Conservation (phyloP, 129 eudicot species). For the Tagetes patula region DNA sequence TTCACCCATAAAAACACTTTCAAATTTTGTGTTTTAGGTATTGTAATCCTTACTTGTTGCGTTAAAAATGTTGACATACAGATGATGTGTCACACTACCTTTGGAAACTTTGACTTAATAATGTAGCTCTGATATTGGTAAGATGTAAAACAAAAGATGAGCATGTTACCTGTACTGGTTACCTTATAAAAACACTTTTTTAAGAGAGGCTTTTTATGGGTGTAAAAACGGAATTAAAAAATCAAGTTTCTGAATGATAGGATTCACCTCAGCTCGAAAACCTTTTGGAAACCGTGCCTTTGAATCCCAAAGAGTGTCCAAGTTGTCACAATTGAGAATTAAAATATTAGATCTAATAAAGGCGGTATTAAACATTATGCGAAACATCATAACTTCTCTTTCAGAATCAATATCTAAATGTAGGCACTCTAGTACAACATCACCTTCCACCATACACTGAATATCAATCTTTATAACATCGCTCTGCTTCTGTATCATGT, state of each 20-base stretch:
- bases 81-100: background rate
- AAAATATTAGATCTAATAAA: slow-evolving; percentile 92
- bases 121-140: background rate
- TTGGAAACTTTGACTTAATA: background rate
- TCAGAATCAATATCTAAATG: slow-evolving; percentile 86
- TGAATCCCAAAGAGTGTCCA: slow-evolving; percentile 96
- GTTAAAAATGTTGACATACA: background rate
- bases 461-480: slow-evolving; percentile 96
- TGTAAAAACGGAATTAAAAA: background rate
- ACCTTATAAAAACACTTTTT: background rate
- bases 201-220: background rate
- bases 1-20: background rate
- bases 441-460: slow-evolving; percentile 97
- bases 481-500: slow-evolving; percentile 75
- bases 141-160: background rate
- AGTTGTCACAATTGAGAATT: slow-evolving; percentile 79
- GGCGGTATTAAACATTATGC: slow-evolving; percentile 94
- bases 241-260: slow-evolving; percentile 7
- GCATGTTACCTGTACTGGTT: background rate
- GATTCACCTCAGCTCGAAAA: slow-evolving; percentile 86
- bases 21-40: background rate
- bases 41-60: background rate
- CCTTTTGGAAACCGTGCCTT: slow-evolving; percentile 88
- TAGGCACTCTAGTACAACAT: slow-evolving; percentile 93
- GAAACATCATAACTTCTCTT: slow-evolving; percentile 98